Conservation (phyloP, 1,139 yeast species). For the Casaregolazyma lundiana region DNA sequence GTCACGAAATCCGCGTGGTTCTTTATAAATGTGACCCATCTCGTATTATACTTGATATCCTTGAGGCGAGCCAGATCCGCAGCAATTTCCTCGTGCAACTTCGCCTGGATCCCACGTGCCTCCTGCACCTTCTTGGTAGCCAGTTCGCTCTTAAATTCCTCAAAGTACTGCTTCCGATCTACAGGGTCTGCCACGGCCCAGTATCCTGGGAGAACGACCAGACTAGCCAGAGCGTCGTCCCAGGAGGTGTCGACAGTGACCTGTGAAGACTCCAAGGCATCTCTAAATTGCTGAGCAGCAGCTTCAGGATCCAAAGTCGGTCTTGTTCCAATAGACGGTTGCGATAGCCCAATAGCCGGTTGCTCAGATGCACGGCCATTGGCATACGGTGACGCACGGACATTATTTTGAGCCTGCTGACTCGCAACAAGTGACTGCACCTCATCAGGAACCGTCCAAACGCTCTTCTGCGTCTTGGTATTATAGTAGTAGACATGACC, state of each 20-base stretch:
- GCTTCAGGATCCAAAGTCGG: slow-evolving; percentile 8
- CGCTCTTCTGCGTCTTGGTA: slow-evolving; percentile 57
- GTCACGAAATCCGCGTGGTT: slow-evolving; percentile 23
- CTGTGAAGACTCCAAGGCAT: slow-evolving; percentile 47
- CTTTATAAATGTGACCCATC: slow-evolving; percentile 59
- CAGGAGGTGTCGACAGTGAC: slow-evolving; percentile 80
- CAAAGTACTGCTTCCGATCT: slow-evolving; percentile 58
- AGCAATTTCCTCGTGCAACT: slow-evolving; percentile 51
- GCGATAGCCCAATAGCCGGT: too few species aligned
- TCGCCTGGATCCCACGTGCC: slow-evolving; percentile 49
- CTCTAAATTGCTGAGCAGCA: slow-evolving; percentile 39
- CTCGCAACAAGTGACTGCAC: slow-evolving; percentile 16
- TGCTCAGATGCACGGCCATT: neutral
- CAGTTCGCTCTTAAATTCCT: slow-evolving; percentile 45
- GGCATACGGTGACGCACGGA: neutral
- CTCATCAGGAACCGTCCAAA: slow-evolving; percentile 72
- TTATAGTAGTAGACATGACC: slow-evolving; percentile 73
- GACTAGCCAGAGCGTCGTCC: slow-evolving; percentile 56
- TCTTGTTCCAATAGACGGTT: neutral
- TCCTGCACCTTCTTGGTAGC: slow-evolving; percentile 44
- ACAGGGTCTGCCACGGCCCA: slow-evolving; percentile 66
- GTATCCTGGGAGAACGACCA: slow-evolving; percentile 58
- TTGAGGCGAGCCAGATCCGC: slow-evolving; percentile 42
- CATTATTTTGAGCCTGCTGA: slow-evolving; percentile 4
- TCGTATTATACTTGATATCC: slow-evolving; percentile 51